Base-by-base conservation (phyloP, 2,329 filamentous ascomycete species). In the Colletotrichum sp. region DNA sequence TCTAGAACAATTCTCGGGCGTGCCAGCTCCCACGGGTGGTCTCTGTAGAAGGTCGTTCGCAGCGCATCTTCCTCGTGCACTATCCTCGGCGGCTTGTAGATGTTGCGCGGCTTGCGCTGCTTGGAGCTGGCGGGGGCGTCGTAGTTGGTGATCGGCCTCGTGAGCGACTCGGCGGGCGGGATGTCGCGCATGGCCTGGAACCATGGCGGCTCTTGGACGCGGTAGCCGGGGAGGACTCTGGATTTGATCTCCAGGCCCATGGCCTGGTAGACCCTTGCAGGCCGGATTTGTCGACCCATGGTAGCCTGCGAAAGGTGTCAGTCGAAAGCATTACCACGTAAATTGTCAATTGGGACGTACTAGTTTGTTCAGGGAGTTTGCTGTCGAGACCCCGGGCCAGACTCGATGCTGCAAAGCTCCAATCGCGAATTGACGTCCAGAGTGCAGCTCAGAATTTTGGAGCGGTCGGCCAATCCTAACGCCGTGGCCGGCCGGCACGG, bases 21-120 rank as follows among this genome's bases (percentile, higher is more conserved):
- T 21, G 97, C 97, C 82, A 99, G 88, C 86, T 99, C 97, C 97
- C 97, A 99, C 7, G 97, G 97, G 84, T 99, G 97, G 84, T 99
- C 96, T 81, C 90, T 92, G 88, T 95, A 99, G 87, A 99, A 99
- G 32, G 93, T 92, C 79, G 87, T 89, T 78, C 97, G 93, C 81
- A 99, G 89, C 76, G 87, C 86, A 85, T 99, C 97, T 84, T 99
- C 97, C 76, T 94, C 92, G 83, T 97, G 98, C 70, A 87, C 87
- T 78, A 99, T 93, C 74, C 88, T 86, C 78, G 96, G 91, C 2
- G 97, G 97, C 80, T 93, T 92, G 88, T 96, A 99, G 80, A 98
- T 87, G 80, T 93, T 92, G 85, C 92, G 95, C 34, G 94, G 89
- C 84, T 93, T 94, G 83, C 89, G 88, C 68, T 86, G 85, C 80